Conservation (phyloP, 306 rosid species). For the Hippophae tibetana region DNA sequence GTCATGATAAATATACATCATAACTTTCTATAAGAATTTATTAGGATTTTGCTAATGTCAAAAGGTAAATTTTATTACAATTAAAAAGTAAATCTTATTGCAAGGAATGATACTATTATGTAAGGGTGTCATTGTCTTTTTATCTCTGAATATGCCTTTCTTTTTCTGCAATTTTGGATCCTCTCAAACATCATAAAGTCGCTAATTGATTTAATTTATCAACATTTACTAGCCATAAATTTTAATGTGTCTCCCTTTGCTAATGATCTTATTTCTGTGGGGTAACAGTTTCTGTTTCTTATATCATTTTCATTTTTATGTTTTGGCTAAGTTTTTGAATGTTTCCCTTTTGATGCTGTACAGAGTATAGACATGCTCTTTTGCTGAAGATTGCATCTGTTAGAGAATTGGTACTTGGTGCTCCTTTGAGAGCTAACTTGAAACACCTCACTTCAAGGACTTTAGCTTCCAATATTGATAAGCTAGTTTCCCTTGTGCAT, state of each 20-base stretch:
- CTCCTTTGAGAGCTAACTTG: conserved; percentile 73
- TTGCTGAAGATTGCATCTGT: conserved; percentile 83
- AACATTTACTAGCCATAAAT: background rate
- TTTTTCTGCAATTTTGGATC: background rate
- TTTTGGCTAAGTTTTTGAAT: conserved; percentile 4
- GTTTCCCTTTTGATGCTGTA: conserved; percentile 22
- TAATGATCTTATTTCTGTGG: background rate
- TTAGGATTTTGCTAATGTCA: too few relatives aligned
- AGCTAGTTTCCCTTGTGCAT: conserved; percentile 79
- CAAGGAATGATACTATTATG: background rate
- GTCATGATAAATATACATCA: too few relatives aligned
- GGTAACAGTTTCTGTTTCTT: background rate
- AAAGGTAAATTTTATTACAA: too few relatives aligned
- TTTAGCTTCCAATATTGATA: conserved; percentile 37
- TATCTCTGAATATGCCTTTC: background rate
- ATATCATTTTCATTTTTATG: background rate
- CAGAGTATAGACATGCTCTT: conserved; percentile 64
- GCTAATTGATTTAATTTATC: background rate
- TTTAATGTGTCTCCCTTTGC: background rate
- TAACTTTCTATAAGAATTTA: too few relatives aligned
- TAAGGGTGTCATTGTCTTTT: background rate
- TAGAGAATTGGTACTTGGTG: conserved; percentile 92
- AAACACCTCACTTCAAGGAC: conserved; percentile 56
- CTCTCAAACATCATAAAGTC: background rate
- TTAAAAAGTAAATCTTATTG: too few relatives aligned